Percentiles rank a stretch among this genome's conserved stretches.
Evolutionary conservation across 768 basidiomycete species (phyloP).

Genomic region (Termitomyces sp.): DNA sequence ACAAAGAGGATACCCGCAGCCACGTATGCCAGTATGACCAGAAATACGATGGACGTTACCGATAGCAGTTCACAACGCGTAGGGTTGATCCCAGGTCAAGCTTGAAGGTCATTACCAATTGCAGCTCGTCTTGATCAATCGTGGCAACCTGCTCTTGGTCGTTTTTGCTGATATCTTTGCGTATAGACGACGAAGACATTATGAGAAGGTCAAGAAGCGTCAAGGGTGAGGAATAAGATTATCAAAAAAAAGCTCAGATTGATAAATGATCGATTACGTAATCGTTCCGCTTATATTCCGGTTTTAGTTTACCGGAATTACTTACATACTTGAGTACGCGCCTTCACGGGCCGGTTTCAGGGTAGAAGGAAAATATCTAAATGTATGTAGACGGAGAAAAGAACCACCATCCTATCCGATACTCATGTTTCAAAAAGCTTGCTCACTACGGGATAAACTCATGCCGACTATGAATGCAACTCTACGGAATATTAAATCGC

Average conservation of each 20-base stretch:
- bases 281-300: not conserved
- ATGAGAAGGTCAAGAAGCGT: not conserved
- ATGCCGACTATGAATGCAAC: not conserved
- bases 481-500: constrained; percentile 29
- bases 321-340: too few relatives aligned
- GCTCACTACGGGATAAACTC: too few relatives aligned
- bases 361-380: too few relatives aligned
- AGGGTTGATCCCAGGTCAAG: constrained; percentile 25
- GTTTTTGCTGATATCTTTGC: constrained; percentile 19
- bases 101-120: constrained; percentile 38
- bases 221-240: not conserved
- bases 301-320: not conserved
- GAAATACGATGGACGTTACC: constrained; percentile 65
- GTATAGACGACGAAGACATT: constrained; percentile 24
- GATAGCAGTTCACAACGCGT: constrained; percentile 36
- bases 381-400: too few relatives aligned
- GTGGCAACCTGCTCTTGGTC: constrained; percentile 23
- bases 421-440: too few relatives aligned
- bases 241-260: not conserved
- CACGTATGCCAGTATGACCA: constrained; percentile 63
- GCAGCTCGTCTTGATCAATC: constrained; percentile 39
- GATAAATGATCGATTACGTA: constrained; percentile 8
- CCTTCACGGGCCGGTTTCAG: too few relatives aligned
- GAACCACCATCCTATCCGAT: too few relatives aligned
- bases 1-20: constrained; percentile 87